Conservation (phyloP, 805 yeast genomes). For the Yarrowia porcina region DNA sequence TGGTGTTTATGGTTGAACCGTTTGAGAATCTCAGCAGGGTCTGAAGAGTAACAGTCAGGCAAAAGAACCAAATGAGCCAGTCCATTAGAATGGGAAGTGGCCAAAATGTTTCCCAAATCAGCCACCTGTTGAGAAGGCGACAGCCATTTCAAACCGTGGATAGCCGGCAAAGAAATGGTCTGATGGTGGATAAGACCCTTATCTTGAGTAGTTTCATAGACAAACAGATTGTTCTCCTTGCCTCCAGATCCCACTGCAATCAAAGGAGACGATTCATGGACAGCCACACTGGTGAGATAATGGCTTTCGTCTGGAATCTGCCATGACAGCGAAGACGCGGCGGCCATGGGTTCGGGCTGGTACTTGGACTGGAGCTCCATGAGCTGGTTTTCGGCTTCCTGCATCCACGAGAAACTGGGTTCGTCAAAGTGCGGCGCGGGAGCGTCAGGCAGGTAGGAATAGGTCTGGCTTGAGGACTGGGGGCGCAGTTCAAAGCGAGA, state of each 20-base stretch:
- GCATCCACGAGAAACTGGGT: constrained; percentile 19
- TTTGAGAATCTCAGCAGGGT: constrained; percentile 68
- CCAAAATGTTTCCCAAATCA: constrained; percentile 46
- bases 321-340: constrained; percentile 37
- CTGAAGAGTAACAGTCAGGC: constrained; percentile 51
- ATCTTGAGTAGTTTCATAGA: constrained; percentile 48
- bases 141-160: constrained; percentile 47
- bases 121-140: constrained; percentile 39
- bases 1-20: constrained; percentile 77
- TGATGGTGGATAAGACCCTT: constrained; percentile 52
- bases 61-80: constrained; percentile 66
- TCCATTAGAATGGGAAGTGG: constrained; percentile 76
- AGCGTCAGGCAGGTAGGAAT: neutral
- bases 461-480: neutral
- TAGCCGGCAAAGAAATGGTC: constrained; percentile 54
- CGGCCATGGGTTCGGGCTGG: constrained; percentile 8
- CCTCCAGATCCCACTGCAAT: constrained; percentile 58
- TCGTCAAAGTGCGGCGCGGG: constrained; percentile 7
- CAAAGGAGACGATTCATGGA: constrained; percentile 41
- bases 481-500: neutral
- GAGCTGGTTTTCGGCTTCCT: constrained; percentile 11
- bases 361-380: neutral
- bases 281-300: constrained; percentile 40
- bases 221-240: constrained; percentile 46
- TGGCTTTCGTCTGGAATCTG: constrained; percentile 39